Conservation (phyloP, 441 rosid genomes). For the Euphorbia celastroides region DNA sequence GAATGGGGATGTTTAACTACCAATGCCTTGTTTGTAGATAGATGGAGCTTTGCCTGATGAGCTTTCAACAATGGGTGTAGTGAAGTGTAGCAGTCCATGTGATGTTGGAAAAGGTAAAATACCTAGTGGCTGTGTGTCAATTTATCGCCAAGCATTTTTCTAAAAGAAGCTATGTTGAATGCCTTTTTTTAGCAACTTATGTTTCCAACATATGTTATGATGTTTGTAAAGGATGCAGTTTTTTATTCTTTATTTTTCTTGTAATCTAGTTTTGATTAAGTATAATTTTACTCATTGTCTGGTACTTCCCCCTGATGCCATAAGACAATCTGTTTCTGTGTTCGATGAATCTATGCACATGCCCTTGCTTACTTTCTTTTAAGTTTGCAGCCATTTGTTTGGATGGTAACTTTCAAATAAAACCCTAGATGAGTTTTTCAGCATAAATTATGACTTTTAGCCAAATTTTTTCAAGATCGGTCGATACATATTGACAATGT, state of each 20-base stretch:
- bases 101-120: conserved; percentile 58
- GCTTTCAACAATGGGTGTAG: conserved; percentile 59
- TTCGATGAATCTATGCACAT: background rate
- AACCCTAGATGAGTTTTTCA: background rate
- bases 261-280: background rate
- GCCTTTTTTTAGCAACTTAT: background rate
- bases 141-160: background rate
- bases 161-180: background rate
- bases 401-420: background rate
- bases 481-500: background rate
- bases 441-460: background rate
- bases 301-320: background rate
- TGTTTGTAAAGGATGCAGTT: background rate
- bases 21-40: conserved; percentile 32
- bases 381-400: background rate
- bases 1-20: conserved; percentile 7
- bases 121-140: conserved; percentile 1
- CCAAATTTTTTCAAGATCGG: background rate
- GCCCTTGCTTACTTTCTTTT: background rate
- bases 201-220: background rate
- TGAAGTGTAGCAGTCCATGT: conserved; percentile 37
- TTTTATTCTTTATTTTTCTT: background rate
- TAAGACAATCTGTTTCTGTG: background rate
- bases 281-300: background rate
- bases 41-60: conserved; percentile 36